Conservation (phyloP, 257 asterid genomes). For the Schizonepeta tenuifolia region DNA sequence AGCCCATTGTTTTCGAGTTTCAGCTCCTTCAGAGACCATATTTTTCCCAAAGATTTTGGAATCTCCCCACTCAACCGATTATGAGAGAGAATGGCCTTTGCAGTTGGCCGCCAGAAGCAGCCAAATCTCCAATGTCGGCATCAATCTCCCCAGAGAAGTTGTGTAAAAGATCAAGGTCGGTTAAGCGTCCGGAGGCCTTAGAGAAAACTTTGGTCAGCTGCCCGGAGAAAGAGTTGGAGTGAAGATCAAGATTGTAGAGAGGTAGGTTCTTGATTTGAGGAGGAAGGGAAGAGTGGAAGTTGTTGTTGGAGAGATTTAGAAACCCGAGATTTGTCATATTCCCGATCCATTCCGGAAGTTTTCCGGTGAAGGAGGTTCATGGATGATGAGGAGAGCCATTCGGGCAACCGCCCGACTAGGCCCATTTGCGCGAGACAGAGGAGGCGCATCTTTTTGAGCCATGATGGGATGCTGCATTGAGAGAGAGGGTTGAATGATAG, state of each 20-base stretch:
- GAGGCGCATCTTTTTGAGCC: slow-evolving; percentile 45
- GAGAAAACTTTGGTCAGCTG: slow-evolving; percentile 38
- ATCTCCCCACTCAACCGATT: slow-evolving; percentile 54
- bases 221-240: slow-evolving; percentile 64
- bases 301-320: slow-evolving; percentile 63
- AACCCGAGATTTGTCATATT: slow-evolving; percentile 58
- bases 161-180: slow-evolving; percentile 54
- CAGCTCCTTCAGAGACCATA: slow-evolving; percentile 35
- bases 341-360: slow-evolving; percentile 66
- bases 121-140: slow-evolving; percentile 45
- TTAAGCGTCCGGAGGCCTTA: slow-evolving; percentile 33
- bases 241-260: slow-evolving; percentile 64
- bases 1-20: slow-evolving; percentile 43
- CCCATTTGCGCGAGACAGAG: slow-evolving; percentile 57
- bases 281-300: slow-evolving; percentile 54
- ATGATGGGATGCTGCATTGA: slow-evolving; percentile 47
- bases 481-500: slow-evolving; percentile 66
- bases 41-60: slow-evolving; percentile 59
- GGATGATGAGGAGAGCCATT: slow-evolving; percentile 56
- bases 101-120: slow-evolving; percentile 36
- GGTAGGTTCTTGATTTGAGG: slow-evolving; percentile 52
- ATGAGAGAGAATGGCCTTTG: slow-evolving; percentile 48
- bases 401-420: slow-evolving; percentile 52
- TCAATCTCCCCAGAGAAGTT: slow-evolving; percentile 49
- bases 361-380: slow-evolving; percentile 51